Conservation (phyloP, 371 early-diverging fungal species). For the Mortierella sp. region DNA sequence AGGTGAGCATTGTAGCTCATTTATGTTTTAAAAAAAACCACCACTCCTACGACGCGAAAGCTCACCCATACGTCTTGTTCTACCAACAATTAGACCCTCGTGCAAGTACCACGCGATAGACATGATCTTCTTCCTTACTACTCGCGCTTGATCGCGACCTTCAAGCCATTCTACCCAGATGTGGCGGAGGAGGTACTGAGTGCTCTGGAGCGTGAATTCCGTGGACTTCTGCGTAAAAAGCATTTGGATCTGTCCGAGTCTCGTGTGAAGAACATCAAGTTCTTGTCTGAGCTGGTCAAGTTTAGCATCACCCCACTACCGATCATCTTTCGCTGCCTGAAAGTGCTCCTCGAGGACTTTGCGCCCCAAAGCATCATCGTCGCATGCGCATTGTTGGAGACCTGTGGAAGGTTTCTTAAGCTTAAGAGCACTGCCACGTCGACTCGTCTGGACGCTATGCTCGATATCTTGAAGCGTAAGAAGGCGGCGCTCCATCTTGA, state of each 20-base stretch:
- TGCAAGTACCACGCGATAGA: constrained; percentile 84
- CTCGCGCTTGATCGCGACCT: constrained; percentile 87
- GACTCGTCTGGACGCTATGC: constrained; percentile 69
- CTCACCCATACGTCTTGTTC: not conserved
- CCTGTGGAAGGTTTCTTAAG: constrained; percentile 89
- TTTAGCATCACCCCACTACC: constrained; percentile 88
- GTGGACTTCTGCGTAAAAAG: constrained; percentile 73
- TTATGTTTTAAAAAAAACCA: not conserved
- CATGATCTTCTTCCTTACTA: constrained; percentile 93
- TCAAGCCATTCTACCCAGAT: constrained; percentile 89
- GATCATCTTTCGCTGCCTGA: constrained; percentile 84
- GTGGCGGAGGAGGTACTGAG: constrained; percentile 78
- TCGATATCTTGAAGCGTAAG: constrained; percentile 92
- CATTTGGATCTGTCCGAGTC: constrained; percentile 78
- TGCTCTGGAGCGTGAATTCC: constrained; percentile 83
- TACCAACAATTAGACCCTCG: constrained; percentile 62
- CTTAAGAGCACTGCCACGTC: constrained; percentile 80
- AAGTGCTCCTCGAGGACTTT: constrained; percentile 88
- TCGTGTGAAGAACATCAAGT: constrained; percentile 86
- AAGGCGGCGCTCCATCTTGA: constrained; percentile 87
- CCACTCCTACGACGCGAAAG: too few species aligned
- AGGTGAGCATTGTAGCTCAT: constrained; percentile 53
- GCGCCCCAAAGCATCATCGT: constrained; percentile 85
- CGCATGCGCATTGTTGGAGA: constrained; percentile 85
- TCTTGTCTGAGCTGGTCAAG: constrained; percentile 91